Base-by-base conservation (phyloP, 2,329 filamentous ascomycete species). In the Colletotrichum sp. region DNA sequence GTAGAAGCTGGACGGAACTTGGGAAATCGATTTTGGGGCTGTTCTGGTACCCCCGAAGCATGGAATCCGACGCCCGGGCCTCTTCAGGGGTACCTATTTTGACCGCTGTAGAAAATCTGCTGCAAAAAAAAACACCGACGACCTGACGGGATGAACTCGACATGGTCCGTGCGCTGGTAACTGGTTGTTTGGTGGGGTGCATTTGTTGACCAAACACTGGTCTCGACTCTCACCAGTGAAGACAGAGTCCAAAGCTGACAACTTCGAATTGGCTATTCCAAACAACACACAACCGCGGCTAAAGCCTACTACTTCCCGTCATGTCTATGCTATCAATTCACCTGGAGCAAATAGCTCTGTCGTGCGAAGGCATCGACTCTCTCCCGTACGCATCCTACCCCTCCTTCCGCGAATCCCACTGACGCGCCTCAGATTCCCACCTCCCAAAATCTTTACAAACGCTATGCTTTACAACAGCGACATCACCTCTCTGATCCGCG, bases 371-470 rank as follows among this genome's bases (percentile, higher is more conserved):
- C 74, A 96, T 96, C 79, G 90, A 93, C 77, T 92, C 93, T 68
- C 90, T 96, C 21, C 93, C 94, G 94, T 96, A 86, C 77, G 91
- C 6, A 28, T 18, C 52, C 9, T 49, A 26, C 55, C 64, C 69
- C 49, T 77, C 78, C 16, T n/a, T 26, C 32, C 34, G 16, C 79
- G 77, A 80, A 26, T n/a, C 6, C 26, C 59, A 76, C 71, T 78
- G 71, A 77, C 65, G 77, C 69, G 67, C 76, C 72, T 65, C 78
- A 98, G 95, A 39, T 99, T 99, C 80, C 95, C 95, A 55, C 92
- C 92, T 3, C 95, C 96, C n/a, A 98, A 95, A 81, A 96, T 97
- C 82, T 99, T 99, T 87, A 97, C 96, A 79, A 98, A 98, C 84
- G 96, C 97, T 39, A 90, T 99, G 52, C 92, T 99, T 65, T 93